These are phyloP conservation scores for Rhizophagus prolifer DNA, from an alignment of 192 early-diverging fungal species.

Conservation along the genomic window DNA sequence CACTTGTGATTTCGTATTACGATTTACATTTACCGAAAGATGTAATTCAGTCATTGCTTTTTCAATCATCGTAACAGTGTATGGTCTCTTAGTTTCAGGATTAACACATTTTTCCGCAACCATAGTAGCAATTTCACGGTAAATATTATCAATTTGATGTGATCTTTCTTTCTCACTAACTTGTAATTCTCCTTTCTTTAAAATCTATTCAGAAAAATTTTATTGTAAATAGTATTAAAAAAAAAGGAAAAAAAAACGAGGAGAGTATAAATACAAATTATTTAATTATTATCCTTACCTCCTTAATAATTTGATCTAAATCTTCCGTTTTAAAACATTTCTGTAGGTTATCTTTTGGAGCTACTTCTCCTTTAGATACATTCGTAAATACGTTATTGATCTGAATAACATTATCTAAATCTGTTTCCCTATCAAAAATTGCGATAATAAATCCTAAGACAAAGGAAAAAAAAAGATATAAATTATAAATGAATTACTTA, in stretches of 20 bases:
- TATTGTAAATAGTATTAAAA: neutral
- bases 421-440: slow-evolving; percentile 71
- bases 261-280: neutral
- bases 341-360: slow-evolving; percentile 81
- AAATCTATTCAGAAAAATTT: slow-evolving; percentile 55
- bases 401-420: slow-evolving; percentile 96
- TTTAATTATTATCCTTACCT: slow-evolving; percentile 39
- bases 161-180: slow-evolving; percentile 95
- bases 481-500: neutral
- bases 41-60: slow-evolving; percentile 96
- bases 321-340: slow-evolving; percentile 91
- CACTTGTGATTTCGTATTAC: slow-evolving; percentile 84
- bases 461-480: neutral
- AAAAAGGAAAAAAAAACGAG: no score
- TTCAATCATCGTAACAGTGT: slow-evolving; percentile 98
- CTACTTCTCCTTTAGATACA: slow-evolving; percentile 95
- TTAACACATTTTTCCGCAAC: slow-evolving; percentile 96
- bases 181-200: slow-evolving; percentile 95
- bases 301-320: slow-evolving; percentile 73
- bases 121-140: slow-evolving; percentile 92
- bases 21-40: slow-evolving; percentile 85
- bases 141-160: slow-evolving; percentile 77
- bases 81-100: slow-evolving; percentile 90
- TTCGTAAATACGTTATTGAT: slow-evolving; percentile 92
- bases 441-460: neutral